Evolutionary conservation across 306 rosid genomes (phyloP).

Genomic region (Medicago ruthenica): DNA sequence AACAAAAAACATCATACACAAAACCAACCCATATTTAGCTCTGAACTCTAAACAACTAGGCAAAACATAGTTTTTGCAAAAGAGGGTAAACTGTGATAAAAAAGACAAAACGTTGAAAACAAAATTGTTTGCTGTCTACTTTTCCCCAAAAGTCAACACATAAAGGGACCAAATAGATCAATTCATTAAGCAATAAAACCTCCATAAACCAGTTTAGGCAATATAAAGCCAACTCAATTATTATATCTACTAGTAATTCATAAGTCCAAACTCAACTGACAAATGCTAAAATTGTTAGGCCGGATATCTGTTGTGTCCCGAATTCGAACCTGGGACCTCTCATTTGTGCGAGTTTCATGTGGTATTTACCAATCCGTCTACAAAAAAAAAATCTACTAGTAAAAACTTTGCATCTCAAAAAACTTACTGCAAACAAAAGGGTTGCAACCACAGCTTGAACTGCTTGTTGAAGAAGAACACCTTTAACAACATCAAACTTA

Average conservation of each 20-base stretch:
- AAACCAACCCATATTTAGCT: slow-evolving; percentile 2
- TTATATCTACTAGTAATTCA: neutral
- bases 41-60: slow-evolving; percentile 9
- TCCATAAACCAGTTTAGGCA: slow-evolving; percentile 24
- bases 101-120: neutral
- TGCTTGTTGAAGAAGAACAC: slow-evolving; percentile 85
- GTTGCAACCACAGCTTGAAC: slow-evolving; percentile 87
- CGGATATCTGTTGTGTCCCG: no score
- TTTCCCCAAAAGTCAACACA: slow-evolving; percentile 17
- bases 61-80: slow-evolving; percentile 17
- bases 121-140: neutral
- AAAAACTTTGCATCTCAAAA: neutral
- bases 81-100: neutral
- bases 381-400: neutral
- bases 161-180: slow-evolving; percentile 25
- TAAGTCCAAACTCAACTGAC: neutral
- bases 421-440: slow-evolving; percentile 74
- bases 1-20: neutral
- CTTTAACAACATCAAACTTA: slow-evolving; percentile 74
- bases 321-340: no score
- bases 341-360: no score
- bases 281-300: no score
- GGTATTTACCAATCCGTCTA: no score
- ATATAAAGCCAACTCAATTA: slow-evolving; percentile 23
- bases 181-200: slow-evolving; percentile 28